A percentile compares a stretch with the other conserved stretches of the same genome.
Evolutionary conservation across 352 stramenopile genomes (phyloP).

Genomic region (Phytophthora europaea): DNA sequence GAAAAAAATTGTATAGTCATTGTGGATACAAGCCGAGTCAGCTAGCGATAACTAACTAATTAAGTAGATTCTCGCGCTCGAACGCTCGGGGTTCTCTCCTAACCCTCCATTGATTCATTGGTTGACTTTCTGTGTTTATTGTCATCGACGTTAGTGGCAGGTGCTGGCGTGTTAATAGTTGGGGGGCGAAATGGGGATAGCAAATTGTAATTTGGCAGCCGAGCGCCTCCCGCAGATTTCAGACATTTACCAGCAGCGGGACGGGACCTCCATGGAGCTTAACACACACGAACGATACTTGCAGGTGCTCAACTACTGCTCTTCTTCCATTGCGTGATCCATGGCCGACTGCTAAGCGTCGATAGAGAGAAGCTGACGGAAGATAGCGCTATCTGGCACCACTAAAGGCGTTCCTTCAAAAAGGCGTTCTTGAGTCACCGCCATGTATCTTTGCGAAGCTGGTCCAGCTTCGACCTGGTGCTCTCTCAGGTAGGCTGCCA

Average conservation of each 20-base stretch:
- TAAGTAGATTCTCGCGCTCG: neutral
- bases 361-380: slow-evolving; percentile 14
- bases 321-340: neutral
- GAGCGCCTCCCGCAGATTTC: neutral
- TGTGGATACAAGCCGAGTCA: slow-evolving; percentile 19
- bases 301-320: neutral
- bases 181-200: slow-evolving; percentile 7
- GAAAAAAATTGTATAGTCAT: slow-evolving; percentile 9
- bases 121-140: neutral
- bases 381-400: slow-evolving; percentile 11
- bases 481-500: slow-evolving; percentile 14
- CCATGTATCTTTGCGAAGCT: too few relatives aligned
- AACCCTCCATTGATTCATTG: slow-evolving; percentile 7
- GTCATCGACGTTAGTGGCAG: slow-evolving; percentile 7
- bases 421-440: slow-evolving; percentile 16
- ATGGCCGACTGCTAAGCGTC: slow-evolving; percentile 5
- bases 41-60: slow-evolving; percentile 7
- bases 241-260: slow-evolving; percentile 7
- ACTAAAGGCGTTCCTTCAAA: neutral
- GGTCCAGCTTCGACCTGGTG: slow-evolving; percentile 4
- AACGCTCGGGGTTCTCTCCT: neutral
- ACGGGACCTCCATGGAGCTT: slow-evolving; percentile 8
- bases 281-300: neutral
- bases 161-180: neutral
- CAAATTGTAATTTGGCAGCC: slow-evolving; percentile 16